These are phyloP conservation scores for Tylopilus sp. DNA, from an alignment of 1,284 basidiomycete species.

Conservation along the genomic window DNA sequence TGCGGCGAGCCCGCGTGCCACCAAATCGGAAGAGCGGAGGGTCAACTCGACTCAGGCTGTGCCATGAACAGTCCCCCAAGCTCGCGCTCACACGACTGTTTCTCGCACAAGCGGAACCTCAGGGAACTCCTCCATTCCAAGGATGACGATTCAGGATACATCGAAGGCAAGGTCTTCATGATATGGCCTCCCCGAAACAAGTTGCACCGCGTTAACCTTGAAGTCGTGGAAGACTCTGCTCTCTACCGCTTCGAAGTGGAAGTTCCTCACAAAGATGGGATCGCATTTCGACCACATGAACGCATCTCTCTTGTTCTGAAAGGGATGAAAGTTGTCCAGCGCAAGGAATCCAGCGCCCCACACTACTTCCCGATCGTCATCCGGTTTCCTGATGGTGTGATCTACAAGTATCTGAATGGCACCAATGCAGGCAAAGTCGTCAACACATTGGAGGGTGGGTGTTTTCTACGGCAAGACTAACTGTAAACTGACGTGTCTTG, in stretches of 20 bases:
- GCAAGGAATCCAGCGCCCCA: conserved; percentile 26
- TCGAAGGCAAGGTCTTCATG: conserved; percentile 43
- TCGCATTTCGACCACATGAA: conserved; percentile 37
- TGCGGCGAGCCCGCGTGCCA: neutral
- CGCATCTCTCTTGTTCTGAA: conserved; percentile 42
- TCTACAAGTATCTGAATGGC: conserved; percentile 35
- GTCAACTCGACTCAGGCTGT: neutral
- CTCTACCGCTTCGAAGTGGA: conserved; percentile 37
- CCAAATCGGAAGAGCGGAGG: conserved; percentile 8
- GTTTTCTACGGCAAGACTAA: neutral
- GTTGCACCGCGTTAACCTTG: conserved; percentile 26
- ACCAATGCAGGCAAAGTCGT: conserved; percentile 27
- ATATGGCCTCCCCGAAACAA: conserved; percentile 35
- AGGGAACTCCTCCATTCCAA: conserved; percentile 19
- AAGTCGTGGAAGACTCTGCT: conserved; percentile 20
- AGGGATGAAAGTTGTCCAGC: conserved; percentile 32
- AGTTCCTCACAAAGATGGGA: conserved; percentile 30
- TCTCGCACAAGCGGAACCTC: conserved; percentile 24
- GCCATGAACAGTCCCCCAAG: conserved; percentile 13
- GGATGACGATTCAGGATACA: conserved; percentile 32
- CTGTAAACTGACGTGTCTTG: neutral
- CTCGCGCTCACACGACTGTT: conserved; percentile 10
- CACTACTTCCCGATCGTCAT: conserved; percentile 37
- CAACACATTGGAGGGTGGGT: conserved; percentile 42
- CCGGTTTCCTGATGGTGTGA: conserved; percentile 37